phyloP scores from a whole-genome alignment of 179 eudicot species.

The Drosera spatulata region DNA sequence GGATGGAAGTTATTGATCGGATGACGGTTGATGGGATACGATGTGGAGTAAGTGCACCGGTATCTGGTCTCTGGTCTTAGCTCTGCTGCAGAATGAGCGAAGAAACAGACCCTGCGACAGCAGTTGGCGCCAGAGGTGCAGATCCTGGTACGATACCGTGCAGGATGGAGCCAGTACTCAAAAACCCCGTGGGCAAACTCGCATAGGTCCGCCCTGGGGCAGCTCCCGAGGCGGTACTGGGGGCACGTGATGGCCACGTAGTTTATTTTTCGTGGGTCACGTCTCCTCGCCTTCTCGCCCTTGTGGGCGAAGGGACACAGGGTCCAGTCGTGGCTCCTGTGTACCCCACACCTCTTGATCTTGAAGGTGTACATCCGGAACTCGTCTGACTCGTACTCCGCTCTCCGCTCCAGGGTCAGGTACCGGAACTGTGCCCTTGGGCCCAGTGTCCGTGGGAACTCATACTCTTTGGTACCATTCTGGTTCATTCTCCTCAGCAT shows the following conservation, averaged over 20 bases:
- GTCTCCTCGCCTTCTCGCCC: conserved; percentile 26
- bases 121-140: conserved; percentile 19
- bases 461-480: not conserved
- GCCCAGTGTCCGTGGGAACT: not conserved
- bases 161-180: conserved; percentile 44
- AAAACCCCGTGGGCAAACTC: conserved; percentile 35
- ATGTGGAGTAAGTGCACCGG: not conserved
- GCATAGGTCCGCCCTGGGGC: conserved; percentile 22
- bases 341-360: conserved; percentile 16
- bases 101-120: conserved; percentile 26
- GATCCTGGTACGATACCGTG: conserved; percentile 21
- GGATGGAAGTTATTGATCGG: not conserved
- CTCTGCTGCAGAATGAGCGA: conserved; percentile 19
- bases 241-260: conserved; percentile 23
- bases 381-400: conserved; percentile 22
- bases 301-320: conserved; percentile 28
- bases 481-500: not conserved
- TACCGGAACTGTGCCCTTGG: not conserved
- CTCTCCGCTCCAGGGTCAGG: not conserved
- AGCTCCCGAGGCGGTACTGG: conserved; percentile 16
- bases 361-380: conserved; percentile 35
- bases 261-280: conserved; percentile 18
- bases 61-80: conserved; percentile 7
- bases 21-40: not conserved
- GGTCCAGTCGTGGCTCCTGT: conserved; percentile 28